These are phyloP conservation scores for Tricholoma saponaceum DNA, from an alignment of 768 basidiomycete genomes.

Conservation along the genomic window DNA sequence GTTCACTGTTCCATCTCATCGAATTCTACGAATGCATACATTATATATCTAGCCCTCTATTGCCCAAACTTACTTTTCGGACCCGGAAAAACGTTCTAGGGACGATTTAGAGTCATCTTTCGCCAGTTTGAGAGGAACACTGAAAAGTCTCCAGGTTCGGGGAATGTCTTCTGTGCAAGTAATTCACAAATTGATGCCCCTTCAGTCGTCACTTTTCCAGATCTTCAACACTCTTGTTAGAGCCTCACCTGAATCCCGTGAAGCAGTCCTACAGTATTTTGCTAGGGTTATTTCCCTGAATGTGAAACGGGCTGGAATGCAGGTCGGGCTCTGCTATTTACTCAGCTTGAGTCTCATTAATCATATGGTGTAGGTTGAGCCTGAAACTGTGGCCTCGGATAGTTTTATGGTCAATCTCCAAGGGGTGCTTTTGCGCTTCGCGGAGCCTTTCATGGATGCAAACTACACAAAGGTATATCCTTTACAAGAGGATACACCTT, in stretches of 20 bases:
- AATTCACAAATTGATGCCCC: not conserved
- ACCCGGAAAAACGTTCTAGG: conserved; percentile 70
- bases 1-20: conserved; percentile 16
- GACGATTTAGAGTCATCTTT: conserved; percentile 80
- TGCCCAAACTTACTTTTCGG: conserved; percentile 77
- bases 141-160: conserved; percentile 77
- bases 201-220: conserved; percentile 67
- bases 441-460: conserved; percentile 94
- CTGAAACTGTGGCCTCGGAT: conserved; percentile 82
- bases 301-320: conserved; percentile 85
- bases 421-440: conserved; percentile 75
- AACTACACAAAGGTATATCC: conserved; percentile 72
- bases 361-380: conserved; percentile 59
- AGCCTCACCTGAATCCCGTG: conserved; percentile 70
- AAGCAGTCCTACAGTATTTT: conserved; percentile 82
- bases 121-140: conserved; percentile 79
- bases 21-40: conserved; percentile 5
- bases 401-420: conserved; percentile 92
- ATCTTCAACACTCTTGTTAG: conserved; percentile 88
- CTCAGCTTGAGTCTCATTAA: not conserved
- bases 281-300: conserved; percentile 73
- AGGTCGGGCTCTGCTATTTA: conserved; percentile 39
- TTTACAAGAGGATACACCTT: not conserved
- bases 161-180: not conserved
- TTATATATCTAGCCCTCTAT: conserved; percentile 58